These are phyloP conservation scores for Fusarium armeniacum DNA, from an alignment of 2,329 filamentous ascomycete genomes.

Conservation along the genomic window DNA sequence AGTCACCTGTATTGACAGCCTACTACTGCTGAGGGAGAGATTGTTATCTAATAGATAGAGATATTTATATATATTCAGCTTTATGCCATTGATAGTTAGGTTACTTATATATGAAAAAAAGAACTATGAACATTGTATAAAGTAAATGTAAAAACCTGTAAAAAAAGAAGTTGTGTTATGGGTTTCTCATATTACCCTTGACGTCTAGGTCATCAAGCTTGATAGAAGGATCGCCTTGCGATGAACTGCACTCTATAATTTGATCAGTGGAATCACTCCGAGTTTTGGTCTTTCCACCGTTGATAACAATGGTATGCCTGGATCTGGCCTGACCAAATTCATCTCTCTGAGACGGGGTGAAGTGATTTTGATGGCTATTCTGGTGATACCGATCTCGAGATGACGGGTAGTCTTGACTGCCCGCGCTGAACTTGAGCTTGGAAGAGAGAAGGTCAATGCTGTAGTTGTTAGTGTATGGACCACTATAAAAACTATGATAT, in stretches of 20 bases:
- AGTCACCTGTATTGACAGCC: too few relatives aligned
- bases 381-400: slow-evolving; percentile 32
- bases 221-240: slow-evolving; percentile 27
- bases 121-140: background rate
- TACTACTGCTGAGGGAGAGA: too few relatives aligned
- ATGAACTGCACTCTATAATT: slow-evolving; percentile 32
- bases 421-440: slow-evolving; percentile 46
- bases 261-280: slow-evolving; percentile 38
- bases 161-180: fast-evolving
- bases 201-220: slow-evolving; percentile 41
- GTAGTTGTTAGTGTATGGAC: background rate
- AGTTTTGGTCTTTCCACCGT: slow-evolving; percentile 25
- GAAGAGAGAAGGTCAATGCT: slow-evolving; percentile 55
- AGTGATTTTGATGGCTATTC: slow-evolving; percentile 17
- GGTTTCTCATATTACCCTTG: slow-evolving; percentile 13
- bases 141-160: background rate
- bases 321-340: slow-evolving; percentile 15
- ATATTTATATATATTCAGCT: too few relatives aligned
- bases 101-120: background rate
- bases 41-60: too few relatives aligned
- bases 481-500: fast-evolving
- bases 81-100: fast-evolving
- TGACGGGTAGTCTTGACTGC: slow-evolving; percentile 27
- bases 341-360: slow-evolving; percentile 35
- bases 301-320: slow-evolving; percentile 26